phyloP scores from a whole-genome alignment of 1,284 basidiomycete species.

The Fomitopsis pinicola region DNA sequence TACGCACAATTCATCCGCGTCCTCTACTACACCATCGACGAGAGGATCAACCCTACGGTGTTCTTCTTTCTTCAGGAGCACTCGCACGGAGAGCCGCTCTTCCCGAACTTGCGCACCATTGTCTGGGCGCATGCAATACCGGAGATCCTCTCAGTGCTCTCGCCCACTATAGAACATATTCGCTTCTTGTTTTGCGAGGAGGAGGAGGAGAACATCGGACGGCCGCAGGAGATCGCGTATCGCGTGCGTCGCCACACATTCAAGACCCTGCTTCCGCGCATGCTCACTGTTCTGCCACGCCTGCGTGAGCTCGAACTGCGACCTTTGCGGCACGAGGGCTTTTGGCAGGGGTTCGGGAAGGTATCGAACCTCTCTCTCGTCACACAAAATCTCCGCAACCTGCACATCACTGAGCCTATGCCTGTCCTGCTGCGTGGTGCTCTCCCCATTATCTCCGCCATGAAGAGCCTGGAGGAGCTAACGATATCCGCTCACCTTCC shows the following conservation, averaged over 20 bases:
- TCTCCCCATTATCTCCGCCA: neutral
- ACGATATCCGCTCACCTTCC: neutral
- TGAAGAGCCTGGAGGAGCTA: neutral
- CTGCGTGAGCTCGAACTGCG: neutral
- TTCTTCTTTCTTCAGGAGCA: neutral
- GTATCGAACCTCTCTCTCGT: neutral
- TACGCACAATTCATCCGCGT: neutral
- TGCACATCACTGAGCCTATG: neutral
- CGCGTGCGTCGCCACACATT: neutral
- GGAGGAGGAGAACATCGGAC: neutral
- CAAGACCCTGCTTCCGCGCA: neutral
- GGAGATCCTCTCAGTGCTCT: neutral
- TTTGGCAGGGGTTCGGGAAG: neutral
- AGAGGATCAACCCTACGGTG: neutral
- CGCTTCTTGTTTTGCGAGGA: neutral
- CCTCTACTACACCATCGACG: neutral
- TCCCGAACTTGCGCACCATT: neutral
- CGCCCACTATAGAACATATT: neutral
- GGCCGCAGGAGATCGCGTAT: neutral
- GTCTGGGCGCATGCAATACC: neutral
- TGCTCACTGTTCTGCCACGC: neutral
- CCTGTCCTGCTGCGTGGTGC: neutral
- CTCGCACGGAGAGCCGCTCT: neutral
- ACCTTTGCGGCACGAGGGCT: neutral
- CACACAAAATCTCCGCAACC: neutral